A percentile compares a stretch with the other conserved stretches of the same genome.
Conservation (phyloP, 1,139 yeast species). For the Diutina neorugosa region DNA sequence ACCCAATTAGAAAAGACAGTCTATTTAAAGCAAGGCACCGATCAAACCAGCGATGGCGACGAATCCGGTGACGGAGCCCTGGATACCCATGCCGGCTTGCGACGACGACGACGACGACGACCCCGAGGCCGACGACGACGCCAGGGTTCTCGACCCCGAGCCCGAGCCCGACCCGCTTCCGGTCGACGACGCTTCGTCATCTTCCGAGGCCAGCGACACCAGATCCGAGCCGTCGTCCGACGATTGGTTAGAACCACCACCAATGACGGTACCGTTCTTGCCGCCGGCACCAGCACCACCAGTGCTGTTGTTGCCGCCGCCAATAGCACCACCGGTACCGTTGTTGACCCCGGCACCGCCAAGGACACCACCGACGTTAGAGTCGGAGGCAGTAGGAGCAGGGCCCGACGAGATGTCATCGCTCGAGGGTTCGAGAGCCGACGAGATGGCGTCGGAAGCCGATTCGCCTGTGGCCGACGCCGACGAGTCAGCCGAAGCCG, state of each 20-base stretch:
- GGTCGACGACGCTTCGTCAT: not conserved
- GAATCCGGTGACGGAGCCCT: not conserved
- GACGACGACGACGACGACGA: not conserved
- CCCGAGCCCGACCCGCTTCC: too few species aligned
- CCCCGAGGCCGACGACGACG: not conserved
- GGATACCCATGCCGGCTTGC: not conserved
- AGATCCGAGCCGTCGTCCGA: too few species aligned
- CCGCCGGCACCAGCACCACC: not conserved
- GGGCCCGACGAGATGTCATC: not conserved
- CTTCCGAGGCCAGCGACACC: not conserved
- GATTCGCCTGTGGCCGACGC: not conserved
- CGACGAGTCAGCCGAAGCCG: not conserved
- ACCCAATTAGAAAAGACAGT: not conserved
- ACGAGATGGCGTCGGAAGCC: not conserved
- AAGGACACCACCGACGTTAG: not conserved
- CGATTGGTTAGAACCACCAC: not conserved
- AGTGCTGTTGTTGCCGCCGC: not conserved
- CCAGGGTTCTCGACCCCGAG: not conserved
- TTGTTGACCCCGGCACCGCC: not conserved
- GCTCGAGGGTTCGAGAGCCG: not conserved
- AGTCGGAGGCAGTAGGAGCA: not conserved
- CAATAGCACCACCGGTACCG: not conserved
- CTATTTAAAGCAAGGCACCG: conserved; percentile 2
- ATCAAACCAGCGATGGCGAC: conserved; percentile 2
- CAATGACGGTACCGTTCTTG: not conserved